Percentiles rank a stretch among this genome's conserved stretches.
Evolutionary conservation across 2,329 filamentous ascomycete species (phyloP).

Genomic region (Parascedosporium putredinis): DNA sequence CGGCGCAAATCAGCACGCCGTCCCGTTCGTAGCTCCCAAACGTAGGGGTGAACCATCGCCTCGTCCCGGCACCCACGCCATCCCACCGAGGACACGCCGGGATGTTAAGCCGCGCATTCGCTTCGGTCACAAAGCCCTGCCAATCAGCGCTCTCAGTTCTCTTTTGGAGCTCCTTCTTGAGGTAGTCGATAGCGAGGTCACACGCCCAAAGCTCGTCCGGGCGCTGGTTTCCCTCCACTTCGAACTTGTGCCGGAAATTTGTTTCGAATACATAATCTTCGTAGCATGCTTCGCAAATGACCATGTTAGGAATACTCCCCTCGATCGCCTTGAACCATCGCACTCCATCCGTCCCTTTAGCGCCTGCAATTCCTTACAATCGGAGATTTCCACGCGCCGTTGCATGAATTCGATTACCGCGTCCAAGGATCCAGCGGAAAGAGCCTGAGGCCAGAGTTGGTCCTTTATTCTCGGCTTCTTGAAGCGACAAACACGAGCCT

Average conservation of each 20-base stretch:
- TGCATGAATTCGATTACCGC: neutral
- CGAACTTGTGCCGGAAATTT: neutral
- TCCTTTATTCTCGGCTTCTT: neutral
- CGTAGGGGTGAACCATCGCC: neutral
- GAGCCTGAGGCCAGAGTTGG: neutral
- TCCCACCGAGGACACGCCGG: neutral
- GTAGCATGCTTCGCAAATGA: neutral
- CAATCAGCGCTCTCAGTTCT: neutral
- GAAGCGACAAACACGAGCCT: neutral
- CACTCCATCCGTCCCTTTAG: neutral
- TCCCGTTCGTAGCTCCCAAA: neutral
- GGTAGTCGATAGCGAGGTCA: neutral
- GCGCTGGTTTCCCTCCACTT: neutral
- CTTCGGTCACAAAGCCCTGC: neutral
- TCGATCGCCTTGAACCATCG: neutral
- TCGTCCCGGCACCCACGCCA: neutral
- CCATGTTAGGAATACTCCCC: neutral
- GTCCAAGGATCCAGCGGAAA: neutral
- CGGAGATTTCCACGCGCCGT: neutral
- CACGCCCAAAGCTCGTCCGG: neutral
- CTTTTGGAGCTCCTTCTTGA: neutral
- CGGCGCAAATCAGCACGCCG: neutral
- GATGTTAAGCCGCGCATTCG: neutral
- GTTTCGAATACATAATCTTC: neutral
- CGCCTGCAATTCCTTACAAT: neutral